Conservation (phyloP, 2,329 filamentous ascomycete species). For the Parafenestella ontariensis region DNA sequence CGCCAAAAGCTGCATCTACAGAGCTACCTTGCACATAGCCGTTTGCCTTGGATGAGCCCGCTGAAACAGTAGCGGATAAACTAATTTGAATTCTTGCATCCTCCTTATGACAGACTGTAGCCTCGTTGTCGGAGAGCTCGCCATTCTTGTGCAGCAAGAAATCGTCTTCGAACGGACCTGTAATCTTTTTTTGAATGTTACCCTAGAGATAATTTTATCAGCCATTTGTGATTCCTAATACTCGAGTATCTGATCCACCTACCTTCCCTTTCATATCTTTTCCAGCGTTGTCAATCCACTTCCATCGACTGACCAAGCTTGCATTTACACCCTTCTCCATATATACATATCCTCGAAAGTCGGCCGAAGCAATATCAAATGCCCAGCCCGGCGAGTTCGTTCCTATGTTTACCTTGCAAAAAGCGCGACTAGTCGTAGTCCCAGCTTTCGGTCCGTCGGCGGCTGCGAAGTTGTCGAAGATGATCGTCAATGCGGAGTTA, state of each 20-base stretch:
- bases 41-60: constrained; percentile 10
- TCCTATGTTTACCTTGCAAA: constrained; percentile 34
- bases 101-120: constrained; percentile 31
- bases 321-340: constrained; percentile 20
- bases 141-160: constrained; percentile 35
- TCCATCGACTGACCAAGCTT: constrained; percentile 38
- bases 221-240: no score
- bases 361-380: constrained; percentile 31
- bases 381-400: constrained; percentile 33
- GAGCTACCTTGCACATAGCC: constrained; percentile 24
- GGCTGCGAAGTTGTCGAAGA: constrained; percentile 37
- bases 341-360: constrained; percentile 33
- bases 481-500: constrained; percentile 32
- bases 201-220: constrained; percentile 16
- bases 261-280: constrained; percentile 36
- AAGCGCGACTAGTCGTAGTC: constrained; percentile 25
- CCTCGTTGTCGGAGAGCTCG: constrained; percentile 26
- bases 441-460: constrained; percentile 31
- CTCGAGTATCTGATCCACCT: not conserved
- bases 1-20: constrained; percentile 22
- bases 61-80: constrained; percentile 26
- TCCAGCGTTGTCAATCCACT: constrained; percentile 33
- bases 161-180: constrained; percentile 29
- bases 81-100: constrained; percentile 32
- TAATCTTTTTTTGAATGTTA: constrained; percentile 32